Percentiles rank a stretch among this genome's conserved stretches.
phyloP scores from a whole-genome alignment of 495 filamentous ascomycete species.

The Penicillium dipodomyicola region DNA sequence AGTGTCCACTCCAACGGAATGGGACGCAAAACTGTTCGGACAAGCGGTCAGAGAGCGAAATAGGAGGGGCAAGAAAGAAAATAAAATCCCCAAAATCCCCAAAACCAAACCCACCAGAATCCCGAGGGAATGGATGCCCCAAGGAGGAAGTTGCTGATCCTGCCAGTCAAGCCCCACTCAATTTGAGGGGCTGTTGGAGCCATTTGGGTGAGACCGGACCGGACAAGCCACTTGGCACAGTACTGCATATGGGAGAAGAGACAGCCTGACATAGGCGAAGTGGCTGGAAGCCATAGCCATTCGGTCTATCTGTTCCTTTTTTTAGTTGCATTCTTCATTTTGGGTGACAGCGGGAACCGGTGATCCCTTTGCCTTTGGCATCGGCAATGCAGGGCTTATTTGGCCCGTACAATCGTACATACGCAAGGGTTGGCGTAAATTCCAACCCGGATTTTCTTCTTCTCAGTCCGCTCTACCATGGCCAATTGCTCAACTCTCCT shows the following conservation, averaged over 20 bases:
- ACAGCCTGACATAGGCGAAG: constrained; percentile 6
- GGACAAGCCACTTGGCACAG: constrained; percentile 23
- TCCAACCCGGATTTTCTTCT: constrained; percentile 1
- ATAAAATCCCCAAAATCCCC: neutral
- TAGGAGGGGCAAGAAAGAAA: constrained; percentile 9
- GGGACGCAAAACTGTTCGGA: constrained; percentile 4
- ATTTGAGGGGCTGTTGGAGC: constrained; percentile 14
- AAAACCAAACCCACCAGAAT: constrained; percentile 22
- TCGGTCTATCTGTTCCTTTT: constrained; percentile 6
- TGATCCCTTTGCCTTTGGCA: constrained; percentile 21
- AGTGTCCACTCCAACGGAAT: neutral
- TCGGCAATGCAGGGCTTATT: constrained; percentile 22
- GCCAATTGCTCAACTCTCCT: neutral
- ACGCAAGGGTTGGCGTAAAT: constrained; percentile 16
- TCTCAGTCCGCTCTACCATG: neutral
- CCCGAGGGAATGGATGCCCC: constrained; percentile 27
- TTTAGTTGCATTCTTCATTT: constrained; percentile 10
- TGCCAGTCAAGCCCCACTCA: constrained; percentile 24
- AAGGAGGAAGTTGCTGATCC: constrained; percentile 31
- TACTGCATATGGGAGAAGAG: constrained; percentile 17
- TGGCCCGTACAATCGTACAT: constrained; percentile 5
- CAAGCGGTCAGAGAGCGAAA: constrained; percentile 28
- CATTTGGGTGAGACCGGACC: constrained; percentile 11
- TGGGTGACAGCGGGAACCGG: constrained; percentile 26
- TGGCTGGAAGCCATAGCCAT: constrained; percentile 12